Percentiles rank a stretch among this genome's conserved stretches.
phyloP scores from a whole-genome alignment of 441 rosid species.

The Biscutella laevigata region DNA sequence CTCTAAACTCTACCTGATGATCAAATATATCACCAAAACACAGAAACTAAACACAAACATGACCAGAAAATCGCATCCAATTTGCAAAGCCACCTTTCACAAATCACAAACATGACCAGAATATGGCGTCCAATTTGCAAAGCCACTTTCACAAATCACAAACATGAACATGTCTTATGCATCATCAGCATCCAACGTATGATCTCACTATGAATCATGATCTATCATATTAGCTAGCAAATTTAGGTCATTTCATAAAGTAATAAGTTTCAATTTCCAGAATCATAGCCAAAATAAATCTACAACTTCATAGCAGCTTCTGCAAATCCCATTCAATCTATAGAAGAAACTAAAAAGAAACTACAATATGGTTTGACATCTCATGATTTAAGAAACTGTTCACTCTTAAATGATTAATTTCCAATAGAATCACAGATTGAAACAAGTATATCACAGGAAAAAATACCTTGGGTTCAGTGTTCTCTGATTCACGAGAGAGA shows the following conservation, averaged over 20 bases:
- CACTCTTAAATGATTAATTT: too few relatives aligned
- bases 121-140: too few relatives aligned
- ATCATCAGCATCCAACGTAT: too few relatives aligned
- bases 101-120: background rate
- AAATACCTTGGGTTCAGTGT: background rate
- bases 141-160: too few relatives aligned
- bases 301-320: background rate
- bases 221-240: background rate
- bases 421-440: background rate
- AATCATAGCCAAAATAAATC: background rate
- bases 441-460: background rate
- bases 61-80: slow-evolving; percentile 1
- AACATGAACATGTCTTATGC: too few relatives aligned
- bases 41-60: background rate
- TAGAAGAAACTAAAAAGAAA: too few relatives aligned
- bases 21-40: slow-evolving; percentile 10
- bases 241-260: background rate
- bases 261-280: background rate
- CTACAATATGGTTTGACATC: too few relatives aligned
- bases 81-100: background rate
- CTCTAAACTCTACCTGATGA: background rate
- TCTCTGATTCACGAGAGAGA: background rate
- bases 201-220: slow-evolving; percentile 7
- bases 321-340: too few relatives aligned
- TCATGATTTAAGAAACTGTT: background rate